Base-by-base conservation (phyloP, 2,329 filamentous ascomycete genomes). In the Domatiomyces catenatus region DNA sequence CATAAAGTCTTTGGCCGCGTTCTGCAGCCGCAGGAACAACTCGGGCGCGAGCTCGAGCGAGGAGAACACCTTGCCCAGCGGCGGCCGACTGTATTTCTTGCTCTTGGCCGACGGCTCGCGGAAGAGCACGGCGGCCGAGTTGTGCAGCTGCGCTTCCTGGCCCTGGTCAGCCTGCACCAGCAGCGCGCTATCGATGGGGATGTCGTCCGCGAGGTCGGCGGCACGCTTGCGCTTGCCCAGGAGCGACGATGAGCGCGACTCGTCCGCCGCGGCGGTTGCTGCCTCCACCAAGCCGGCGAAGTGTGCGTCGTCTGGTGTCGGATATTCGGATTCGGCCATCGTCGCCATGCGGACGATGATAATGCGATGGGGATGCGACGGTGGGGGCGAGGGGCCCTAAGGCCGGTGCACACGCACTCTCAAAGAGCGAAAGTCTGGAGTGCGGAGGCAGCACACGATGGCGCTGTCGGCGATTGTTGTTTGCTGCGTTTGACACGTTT, bases 1-100 rank as follows among this genome's bases (percentile, higher is more conserved):
- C 76, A 79, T 79, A 58, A 75, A 79, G 8, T 62, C 61, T 54
- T 79, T 79, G 0, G 75, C 75, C 12, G 72, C 73, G 17, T 73
- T 69, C 58, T 78, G 75, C 5, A 79, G 62, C 47, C 74, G 70
- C 15, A 79, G 59, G 54, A 77, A 79, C 53, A 73, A 73, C 60
- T 78, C 75, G 0, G 75, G 74, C 2, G 71, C 72, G 17, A 79
- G 64, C 54, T 76, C 72, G 15, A 79, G 67, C 1, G 75, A 77
- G 24, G 72, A 63, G 56, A 76, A 78, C 39, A 79, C 65, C 53
- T 75, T 77, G 42, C 74, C 75, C 67, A 78, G 76, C 3, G 75
- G 73, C 18, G 75, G 75, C 0, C 75, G 71, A 1, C 75, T 78
- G 57, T 75, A 72, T 57, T 78, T 78, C 60, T 75, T 75, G 48